Evolutionary conservation across 176 grass and related monocot species (phyloP), one percentile per base, ranked within the genome.

Genomic region (Musa itinerans): DNA sequence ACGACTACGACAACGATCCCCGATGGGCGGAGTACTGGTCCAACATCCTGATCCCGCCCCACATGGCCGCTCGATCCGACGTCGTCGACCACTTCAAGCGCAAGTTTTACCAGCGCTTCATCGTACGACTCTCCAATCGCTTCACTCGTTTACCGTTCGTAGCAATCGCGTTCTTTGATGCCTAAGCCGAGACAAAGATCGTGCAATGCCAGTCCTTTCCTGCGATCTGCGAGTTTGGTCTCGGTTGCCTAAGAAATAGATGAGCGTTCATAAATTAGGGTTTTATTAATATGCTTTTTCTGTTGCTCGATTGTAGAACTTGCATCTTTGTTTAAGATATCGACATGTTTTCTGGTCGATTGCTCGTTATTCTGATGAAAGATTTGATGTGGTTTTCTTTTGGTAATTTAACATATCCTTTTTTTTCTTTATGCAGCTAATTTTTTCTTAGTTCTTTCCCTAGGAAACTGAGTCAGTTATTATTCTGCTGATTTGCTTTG

Each of bases 71-170:
- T 70, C 80, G 83, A 68, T 74, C 95, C 64, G 88, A 91, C 76
- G 73, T 85, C 76, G 68, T 83, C 63, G 95, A 71, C 57, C 79
- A 89, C 58, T 85, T 80, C 86, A 99, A 99, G 86, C 78, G 95
- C 95, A 99, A 94, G 83, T 86, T 90, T 83, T 91, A 89, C 86
- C 78, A 74, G 78, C 86, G 81, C 21, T 86, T 80, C 88, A 80
- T 89, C 73, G 83, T 89, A 73, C 68, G 69, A 53, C 12, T 52
- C 2, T 64, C 34, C 34, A 43, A 43, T 5, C 34, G 34, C 4
- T 43, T 43, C 34, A 43, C 34, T 43, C 34, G 34, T 43, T 43
- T 43, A 3, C 34, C 4, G 34, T 64, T 80, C 68, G 22, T 20
- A 11, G 5, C 25, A 65, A 23, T 48, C 3, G 19, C 20, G 11